Evolutionary conservation across 176 grass and related monocot species (phyloP).

Genomic region (Cocos nucifera): DNA sequence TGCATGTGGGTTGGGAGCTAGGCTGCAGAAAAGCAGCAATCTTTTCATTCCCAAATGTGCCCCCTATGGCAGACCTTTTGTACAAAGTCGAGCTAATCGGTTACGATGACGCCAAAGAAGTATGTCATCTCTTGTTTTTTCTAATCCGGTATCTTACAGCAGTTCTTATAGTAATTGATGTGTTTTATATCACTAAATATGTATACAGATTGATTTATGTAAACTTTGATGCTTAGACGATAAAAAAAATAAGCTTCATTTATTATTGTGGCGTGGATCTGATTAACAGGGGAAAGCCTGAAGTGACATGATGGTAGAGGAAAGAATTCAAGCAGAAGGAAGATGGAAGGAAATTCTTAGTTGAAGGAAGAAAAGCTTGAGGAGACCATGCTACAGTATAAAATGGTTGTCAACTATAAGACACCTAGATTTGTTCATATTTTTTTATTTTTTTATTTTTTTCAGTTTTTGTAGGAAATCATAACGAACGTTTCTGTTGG

Average conservation of each 20-base stretch:
- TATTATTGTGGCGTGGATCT: neutral
- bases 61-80: conserved; percentile 75
- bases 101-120: conserved; percentile 86
- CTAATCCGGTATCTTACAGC: too few species aligned
- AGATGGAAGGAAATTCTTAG: conserved; percentile 64
- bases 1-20: conserved; percentile 90
- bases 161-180: too few species aligned
- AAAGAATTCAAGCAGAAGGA: conserved; percentile 95
- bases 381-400: conserved; percentile 95
- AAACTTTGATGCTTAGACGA: conserved; percentile 1
- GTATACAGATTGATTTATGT: too few species aligned
- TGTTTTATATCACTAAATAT: too few species aligned
- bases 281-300: conserved; percentile 74
- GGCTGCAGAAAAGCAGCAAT: conserved; percentile 87
- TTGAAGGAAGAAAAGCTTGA: conserved; percentile 81
- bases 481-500: conserved; percentile 1
- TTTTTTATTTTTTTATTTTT: neutral
- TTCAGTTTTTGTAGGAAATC: too few species aligned
- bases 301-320: conserved; percentile 93
- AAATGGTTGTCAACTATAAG: conserved; percentile 46
- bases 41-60: conserved; percentile 98
- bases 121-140: conserved; percentile 12
- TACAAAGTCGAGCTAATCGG: conserved; percentile 96
- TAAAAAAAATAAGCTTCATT: neutral
- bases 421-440: neutral